phyloP scores from a whole-genome alignment of 306 rosid genomes.

The Citrullus colocynthis region DNA sequence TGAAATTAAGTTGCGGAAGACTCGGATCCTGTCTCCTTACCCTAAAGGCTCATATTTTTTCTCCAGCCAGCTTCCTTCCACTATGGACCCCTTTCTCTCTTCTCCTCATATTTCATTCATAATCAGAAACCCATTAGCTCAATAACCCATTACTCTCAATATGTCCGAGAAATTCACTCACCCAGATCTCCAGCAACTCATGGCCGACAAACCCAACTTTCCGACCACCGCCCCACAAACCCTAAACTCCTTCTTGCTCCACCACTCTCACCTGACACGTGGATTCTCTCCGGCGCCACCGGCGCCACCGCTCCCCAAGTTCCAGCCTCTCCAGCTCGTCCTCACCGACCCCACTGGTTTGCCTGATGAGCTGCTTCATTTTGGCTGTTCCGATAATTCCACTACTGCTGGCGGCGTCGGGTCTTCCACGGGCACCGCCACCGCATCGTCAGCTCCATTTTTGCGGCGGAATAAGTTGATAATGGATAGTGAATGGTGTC shows the following conservation, averaged over 20 bases:
- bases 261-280: conserved; percentile 4
- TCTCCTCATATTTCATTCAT: neutral
- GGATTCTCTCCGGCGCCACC: neutral
- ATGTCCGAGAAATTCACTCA: conserved; percentile 14
- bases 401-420: neutral
- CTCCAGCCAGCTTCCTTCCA: neutral
- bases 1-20: conserved; percentile 43
- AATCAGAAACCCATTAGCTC: neutral
- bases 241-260: conserved; percentile 14
- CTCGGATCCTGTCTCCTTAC: conserved; percentile 84
- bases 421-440: neutral
- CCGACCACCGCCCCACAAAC: conserved; percentile 10
- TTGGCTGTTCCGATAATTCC: neutral
- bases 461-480: neutral
- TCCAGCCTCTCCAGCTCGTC: neutral
- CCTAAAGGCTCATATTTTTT: conserved; percentile 10
- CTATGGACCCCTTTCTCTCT: neutral
- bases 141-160: neutral
- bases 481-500: neutral
- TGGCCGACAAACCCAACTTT: conserved; percentile 24
- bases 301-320: conserved; percentile 1
- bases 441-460: neutral
- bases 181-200: conserved; percentile 48
- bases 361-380: neutral
- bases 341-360: neutral